Percentiles rank a stretch among this genome's conserved stretches.
Conservation (phyloP, 2,329 filamentous ascomycete genomes). For the Bipolaris sorokiniana region DNA sequence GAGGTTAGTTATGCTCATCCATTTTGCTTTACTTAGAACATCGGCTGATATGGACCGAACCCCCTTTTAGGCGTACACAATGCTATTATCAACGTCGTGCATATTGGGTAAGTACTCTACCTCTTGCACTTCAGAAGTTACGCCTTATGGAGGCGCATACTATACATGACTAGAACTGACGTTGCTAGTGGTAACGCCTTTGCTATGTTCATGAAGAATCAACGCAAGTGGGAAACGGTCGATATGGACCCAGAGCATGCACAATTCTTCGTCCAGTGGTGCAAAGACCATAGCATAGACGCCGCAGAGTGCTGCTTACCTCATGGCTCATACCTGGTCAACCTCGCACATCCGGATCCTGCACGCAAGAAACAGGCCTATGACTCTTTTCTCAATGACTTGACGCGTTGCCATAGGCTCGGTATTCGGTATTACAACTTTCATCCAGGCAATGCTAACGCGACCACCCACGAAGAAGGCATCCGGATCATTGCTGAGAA, state of each 20-base stretch:
- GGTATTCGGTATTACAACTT: constrained; percentile 97
- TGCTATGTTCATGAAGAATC: constrained; percentile 93
- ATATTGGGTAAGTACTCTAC: constrained; percentile 65
- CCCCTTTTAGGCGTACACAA: constrained; percentile 78
- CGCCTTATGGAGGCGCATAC: background rate
- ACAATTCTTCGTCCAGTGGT: constrained; percentile 71
- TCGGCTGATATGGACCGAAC: constrained; percentile 26
- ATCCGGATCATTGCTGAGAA: constrained; percentile 79
- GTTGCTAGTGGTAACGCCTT: constrained; percentile 78
- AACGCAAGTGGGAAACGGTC: constrained; percentile 91
- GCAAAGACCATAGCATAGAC: constrained; percentile 73
- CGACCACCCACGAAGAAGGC: constrained; percentile 71
- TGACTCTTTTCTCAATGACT: constrained; percentile 82
- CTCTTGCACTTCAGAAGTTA: background rate
- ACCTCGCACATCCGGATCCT: constrained; percentile 83
- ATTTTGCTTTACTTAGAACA: constrained; percentile 1
- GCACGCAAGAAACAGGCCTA: constrained; percentile 87
- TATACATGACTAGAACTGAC: constrained; percentile 27
- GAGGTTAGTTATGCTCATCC: constrained; percentile 63
- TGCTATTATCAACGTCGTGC: constrained; percentile 74
- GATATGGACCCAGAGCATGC: constrained; percentile 72
- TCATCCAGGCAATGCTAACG: constrained; percentile 82
- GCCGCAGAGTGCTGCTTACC: constrained; percentile 78
- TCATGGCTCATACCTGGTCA: constrained; percentile 95
- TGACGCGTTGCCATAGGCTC: constrained; percentile 81